phyloP scores from a whole-genome alignment of 495 filamentous ascomycete species.

The Haplographium delicatum region DNA sequence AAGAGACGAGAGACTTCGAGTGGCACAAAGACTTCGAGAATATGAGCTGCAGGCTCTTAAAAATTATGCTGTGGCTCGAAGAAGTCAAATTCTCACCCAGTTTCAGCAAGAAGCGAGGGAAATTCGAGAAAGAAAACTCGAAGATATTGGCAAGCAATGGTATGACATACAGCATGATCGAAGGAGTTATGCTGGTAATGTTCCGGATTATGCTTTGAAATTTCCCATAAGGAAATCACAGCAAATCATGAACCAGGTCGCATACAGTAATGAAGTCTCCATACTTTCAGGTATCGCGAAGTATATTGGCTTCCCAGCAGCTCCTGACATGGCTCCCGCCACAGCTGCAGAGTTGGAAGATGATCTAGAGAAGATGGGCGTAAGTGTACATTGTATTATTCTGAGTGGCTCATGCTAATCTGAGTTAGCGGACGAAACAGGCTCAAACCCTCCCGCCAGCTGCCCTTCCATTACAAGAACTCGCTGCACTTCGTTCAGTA shows the following conservation, averaged over 20 bases:
- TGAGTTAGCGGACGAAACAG: constrained; percentile 30
- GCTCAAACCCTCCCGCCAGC: constrained; percentile 10
- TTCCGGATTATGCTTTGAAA: constrained; percentile 70
- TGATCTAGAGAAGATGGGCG: constrained; percentile 84
- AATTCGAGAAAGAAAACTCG: constrained; percentile 71
- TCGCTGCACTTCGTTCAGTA: constrained; percentile 27
- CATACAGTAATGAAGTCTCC: constrained; percentile 91
- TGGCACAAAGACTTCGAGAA: constrained; percentile 63
- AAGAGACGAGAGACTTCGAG: constrained; percentile 69
- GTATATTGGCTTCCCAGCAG: constrained; percentile 91
- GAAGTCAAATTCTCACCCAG: constrained; percentile 77
- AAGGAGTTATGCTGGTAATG: constrained; percentile 71
- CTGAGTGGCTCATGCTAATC: constrained; percentile 22
- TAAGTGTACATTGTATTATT: constrained; percentile 45
- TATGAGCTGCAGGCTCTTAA: constrained; percentile 68
- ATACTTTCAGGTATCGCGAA: constrained; percentile 87
- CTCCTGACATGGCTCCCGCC: constrained; percentile 71
- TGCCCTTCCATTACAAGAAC: constrained; percentile 32
- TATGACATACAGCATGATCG: constrained; percentile 90
- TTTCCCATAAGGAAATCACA: constrained; percentile 67
- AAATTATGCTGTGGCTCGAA: constrained; percentile 68
- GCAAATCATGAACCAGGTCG: constrained; percentile 71
- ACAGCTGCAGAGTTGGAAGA: constrained; percentile 71
- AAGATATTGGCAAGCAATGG: constrained; percentile 75
- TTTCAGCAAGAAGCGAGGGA: constrained; percentile 81